Base-by-base conservation (phyloP, 2,329 filamentous ascomycete species). In the Pestalotiopsis sp. region DNA sequence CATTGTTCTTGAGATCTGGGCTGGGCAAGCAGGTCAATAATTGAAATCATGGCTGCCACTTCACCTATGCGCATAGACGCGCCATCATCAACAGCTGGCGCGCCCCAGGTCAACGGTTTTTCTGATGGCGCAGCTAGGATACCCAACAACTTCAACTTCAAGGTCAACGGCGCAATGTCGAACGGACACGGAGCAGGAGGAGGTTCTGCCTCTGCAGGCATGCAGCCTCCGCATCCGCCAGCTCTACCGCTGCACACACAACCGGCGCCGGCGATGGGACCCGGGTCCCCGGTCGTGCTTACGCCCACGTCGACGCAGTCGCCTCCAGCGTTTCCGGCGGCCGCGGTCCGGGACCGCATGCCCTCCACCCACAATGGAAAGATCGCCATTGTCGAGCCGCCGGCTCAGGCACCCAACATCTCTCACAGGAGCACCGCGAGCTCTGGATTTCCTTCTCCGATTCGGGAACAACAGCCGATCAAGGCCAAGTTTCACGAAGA, bases 401-500 rank as follows among this genome's bases (percentile, higher is more conserved):
- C 73, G 0, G 66, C 68, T 1, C 11, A 67, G 27, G 66, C 57
- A 9, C 31, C 31, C 31, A 36, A 36, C n/a, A 52, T 9, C 6
- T n/a, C 45, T 27, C 67, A 67, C 14, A 68, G 65, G 38, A 64
- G 66, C 13, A 66, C 39, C 17, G 27, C 62, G 25, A 52, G 60
- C 14, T 31, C 71, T 49, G 76, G 77, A 13, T 82, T 81, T 69
- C 75, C 78, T 5, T 82, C 81, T n/a, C 82, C 80, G 1, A 73
- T 64, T 1, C 72, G 71, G 2, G 75, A 81, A 23, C 73, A 78
- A 31, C 64, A 72, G 0, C 68, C 71, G 11, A 41, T 71, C 5
- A 78, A 79, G 56, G 73, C 77, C 31, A 82, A 80, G 64, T 82
- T 82, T 66, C 59, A 74, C 2, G 79, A 83, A n/a, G 82, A 85